A percentile compares a stretch with the other conserved stretches of the same genome.
Evolutionary conservation across 768 basidiomycete genomes (phyloP).

Genomic region (Calocybe gangraenosa): DNA sequence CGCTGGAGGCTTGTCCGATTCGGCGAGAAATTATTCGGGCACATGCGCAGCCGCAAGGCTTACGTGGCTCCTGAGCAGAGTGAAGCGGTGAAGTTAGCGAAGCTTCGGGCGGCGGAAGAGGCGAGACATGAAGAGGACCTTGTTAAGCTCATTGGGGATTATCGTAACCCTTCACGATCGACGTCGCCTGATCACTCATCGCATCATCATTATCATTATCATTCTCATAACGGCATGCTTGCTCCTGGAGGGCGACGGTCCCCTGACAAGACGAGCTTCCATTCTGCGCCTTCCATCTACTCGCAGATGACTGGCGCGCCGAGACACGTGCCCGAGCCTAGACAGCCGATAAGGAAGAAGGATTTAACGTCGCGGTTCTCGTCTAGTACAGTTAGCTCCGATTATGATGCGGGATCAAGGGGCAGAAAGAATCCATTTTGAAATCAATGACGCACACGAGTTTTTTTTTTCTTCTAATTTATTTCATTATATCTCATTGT

Average conservation of each 20-base stretch:
- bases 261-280: slow-evolving; percentile 21
- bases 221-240: slow-evolving; percentile 18
- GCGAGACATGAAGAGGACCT: slow-evolving; percentile 18
- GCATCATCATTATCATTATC: slow-evolving; percentile 24
- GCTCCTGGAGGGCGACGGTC: slow-evolving; percentile 5
- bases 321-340: slow-evolving; percentile 52
- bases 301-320: slow-evolving; percentile 57
- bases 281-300: slow-evolving; percentile 49
- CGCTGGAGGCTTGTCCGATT: slow-evolving; percentile 51
- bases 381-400: slow-evolving; percentile 30
- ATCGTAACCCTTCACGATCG: slow-evolving; percentile 12
- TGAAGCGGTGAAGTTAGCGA: slow-evolving; percentile 15
- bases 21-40: slow-evolving; percentile 58
- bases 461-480: too few relatives aligned
- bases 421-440: too few relatives aligned
- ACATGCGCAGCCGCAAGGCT: slow-evolving; percentile 18
- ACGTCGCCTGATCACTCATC: slow-evolving; percentile 1
- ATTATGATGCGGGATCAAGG: slow-evolving; percentile 6
- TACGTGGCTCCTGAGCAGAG: slow-evolving; percentile 1
- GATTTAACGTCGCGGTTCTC: slow-evolving; percentile 16
- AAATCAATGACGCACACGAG: too few relatives aligned
- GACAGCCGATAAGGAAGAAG: slow-evolving; percentile 21
- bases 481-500: too few relatives aligned
- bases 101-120: slow-evolving; percentile 18
- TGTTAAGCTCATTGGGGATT: slow-evolving; percentile 21